Evolutionary conservation across 164 flowering plant genomes (phyloP), one percentile per base, ranked within the genome.

Genomic region (Hamamelis virginiana): DNA sequence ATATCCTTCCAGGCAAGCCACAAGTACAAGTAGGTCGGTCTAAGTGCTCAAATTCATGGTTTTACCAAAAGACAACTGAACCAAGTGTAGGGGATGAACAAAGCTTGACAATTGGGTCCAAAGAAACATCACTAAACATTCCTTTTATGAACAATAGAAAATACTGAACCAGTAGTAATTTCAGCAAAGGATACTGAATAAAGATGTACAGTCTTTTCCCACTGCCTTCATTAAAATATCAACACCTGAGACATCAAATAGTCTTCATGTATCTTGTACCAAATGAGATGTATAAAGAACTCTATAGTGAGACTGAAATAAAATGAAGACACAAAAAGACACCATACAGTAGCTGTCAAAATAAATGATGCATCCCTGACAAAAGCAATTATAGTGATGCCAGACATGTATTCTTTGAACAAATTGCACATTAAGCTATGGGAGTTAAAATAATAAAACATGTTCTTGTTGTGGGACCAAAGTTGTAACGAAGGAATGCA

Each of bases 151-250:
- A n/a, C n/a, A n/a, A n/a, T n/a, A n/a, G n/a, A 48, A 9, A 16
- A 46, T 9, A 27, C 12, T 18, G 10, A 33, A 22, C 33, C 15
- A 45, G 18, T 23, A 18, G 26, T 12, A 23, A 15, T 58, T 59
- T 16, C 48, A 66, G 14, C 18, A 55, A 85, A 94, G 97, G 98
- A 95, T 95, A 95, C 98, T 93, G 82, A 93, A 96, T 75, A 93
- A 73, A 21, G 90, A 76, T 25, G 99, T 96, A 78, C 95, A 91
- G 77, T 96, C 98, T 79, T 80, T 90, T 67, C 99, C 99, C 41
- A 93, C 96, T 1, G 87, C 99, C 83, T 93, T 93, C 98, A 84
- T 86, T 55, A 96, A 80, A 75, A 88, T 84, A 78, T 96, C 99
- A 66, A 70, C 90, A 78, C 99, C 97, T 95, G 84, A 51, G 51